These are phyloP conservation scores for Fistulinella staudtii DNA, from an alignment of 1,284 basidiomycete species.

Conservation along the genomic window DNA sequence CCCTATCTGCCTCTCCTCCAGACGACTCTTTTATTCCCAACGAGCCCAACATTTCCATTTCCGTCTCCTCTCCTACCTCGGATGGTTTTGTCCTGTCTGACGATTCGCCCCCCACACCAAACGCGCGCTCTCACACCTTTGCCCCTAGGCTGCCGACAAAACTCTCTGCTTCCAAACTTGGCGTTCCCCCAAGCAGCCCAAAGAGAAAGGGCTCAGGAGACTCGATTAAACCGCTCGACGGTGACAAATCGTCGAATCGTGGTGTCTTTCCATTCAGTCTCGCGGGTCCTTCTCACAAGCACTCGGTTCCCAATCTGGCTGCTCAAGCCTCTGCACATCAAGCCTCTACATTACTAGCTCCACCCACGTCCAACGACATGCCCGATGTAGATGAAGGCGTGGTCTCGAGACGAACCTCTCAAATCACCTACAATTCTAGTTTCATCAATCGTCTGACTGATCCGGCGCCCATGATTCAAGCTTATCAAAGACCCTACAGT, in stretches of 20 bases:
- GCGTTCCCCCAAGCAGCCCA: constrained; percentile 41
- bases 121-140: constrained; percentile 47
- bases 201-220: constrained; percentile 51
- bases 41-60: constrained; percentile 35
- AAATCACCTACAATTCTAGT: constrained; percentile 68
- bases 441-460: constrained; percentile 71
- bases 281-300: constrained; percentile 29
- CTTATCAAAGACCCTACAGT: constrained; percentile 29
- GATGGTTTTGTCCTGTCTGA: constrained; percentile 23
- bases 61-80: constrained; percentile 31
- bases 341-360: constrained; percentile 41
- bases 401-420: constrained; percentile 59
- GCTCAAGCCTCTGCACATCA: constrained; percentile 16
- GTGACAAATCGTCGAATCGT: constrained; percentile 27
- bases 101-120: constrained; percentile 22
- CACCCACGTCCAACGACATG: constrained; percentile 43
- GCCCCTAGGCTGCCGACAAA: constrained; percentile 69
- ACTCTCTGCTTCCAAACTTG: constrained; percentile 48
- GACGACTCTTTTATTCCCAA: constrained; percentile 14
- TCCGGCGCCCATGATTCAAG: constrained; percentile 38
- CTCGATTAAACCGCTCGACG: constrained; percentile 27
- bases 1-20: constrained; percentile 21
- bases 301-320: constrained; percentile 20
- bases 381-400: constrained; percentile 21
- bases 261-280: constrained; percentile 34